A percentile compares a stretch with the other conserved stretches of the same genome.
phyloP scores from a whole-genome alignment of 768 basidiomycete species.

The Lepiota venenata region DNA sequence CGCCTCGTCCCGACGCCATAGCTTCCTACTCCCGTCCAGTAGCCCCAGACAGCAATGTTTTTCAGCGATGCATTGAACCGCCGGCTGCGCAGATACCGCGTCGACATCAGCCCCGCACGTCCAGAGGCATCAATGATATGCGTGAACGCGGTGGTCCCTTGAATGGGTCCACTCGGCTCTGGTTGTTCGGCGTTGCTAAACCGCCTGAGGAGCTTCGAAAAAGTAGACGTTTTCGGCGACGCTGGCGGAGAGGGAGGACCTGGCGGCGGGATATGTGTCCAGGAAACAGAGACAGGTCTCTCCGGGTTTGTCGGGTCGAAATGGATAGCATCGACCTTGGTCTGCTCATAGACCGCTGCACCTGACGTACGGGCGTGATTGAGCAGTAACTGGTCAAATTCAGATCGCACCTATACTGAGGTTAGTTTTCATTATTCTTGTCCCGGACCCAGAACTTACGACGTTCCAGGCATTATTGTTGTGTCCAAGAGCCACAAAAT shows the following conservation, averaged over 20 bases:
- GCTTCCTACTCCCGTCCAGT: constrained; percentile 54
- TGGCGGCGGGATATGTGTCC: constrained; percentile 44
- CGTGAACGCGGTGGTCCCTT: constrained; percentile 57
- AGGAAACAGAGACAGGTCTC: constrained; percentile 51
- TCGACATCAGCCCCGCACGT: constrained; percentile 68
- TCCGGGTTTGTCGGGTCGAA: constrained; percentile 37
- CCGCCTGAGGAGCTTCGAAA: constrained; percentile 16
- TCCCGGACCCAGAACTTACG: constrained; percentile 29
- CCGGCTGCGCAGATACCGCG: constrained; percentile 65
- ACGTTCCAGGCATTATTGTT: constrained; percentile 62
- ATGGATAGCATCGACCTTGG: constrained; percentile 44
- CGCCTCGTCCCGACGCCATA: constrained; percentile 50
- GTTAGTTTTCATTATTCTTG: not conserved
- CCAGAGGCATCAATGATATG: constrained; percentile 75
- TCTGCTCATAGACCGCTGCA: constrained; percentile 51
- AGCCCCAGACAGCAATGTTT: constrained; percentile 78
- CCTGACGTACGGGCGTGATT: constrained; percentile 52
- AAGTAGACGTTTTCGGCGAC: constrained; percentile 30
- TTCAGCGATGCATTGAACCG: constrained; percentile 64
- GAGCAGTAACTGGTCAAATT: constrained; percentile 58
- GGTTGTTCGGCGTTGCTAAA: constrained; percentile 13
- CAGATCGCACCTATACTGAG: constrained; percentile 45
- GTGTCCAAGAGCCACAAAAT: constrained; percentile 51
- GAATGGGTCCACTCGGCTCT: constrained; percentile 18
- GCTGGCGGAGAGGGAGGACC: constrained; percentile 37